These are phyloP conservation scores for Aureobasidium sp. DNA, from an alignment of 2,329 filamentous ascomycete species.

Conservation along the genomic window DNA sequence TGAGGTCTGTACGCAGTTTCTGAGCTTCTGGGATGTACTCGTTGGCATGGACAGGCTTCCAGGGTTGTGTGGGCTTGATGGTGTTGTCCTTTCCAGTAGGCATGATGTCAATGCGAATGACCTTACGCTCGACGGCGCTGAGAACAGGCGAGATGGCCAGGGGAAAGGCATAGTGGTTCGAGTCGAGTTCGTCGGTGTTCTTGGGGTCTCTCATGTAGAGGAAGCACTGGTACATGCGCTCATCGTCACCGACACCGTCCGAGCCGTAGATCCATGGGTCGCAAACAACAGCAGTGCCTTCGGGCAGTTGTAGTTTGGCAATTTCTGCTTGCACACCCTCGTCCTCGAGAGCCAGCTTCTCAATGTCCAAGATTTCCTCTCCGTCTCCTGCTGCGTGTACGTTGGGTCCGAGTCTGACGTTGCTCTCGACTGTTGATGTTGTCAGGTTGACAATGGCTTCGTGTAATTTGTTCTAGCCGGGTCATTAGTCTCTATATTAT, in stretches of 20 bases:
- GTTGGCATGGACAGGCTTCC: slow-evolving; percentile 52
- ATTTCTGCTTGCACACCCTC: slow-evolving; percentile 52
- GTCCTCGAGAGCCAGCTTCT: slow-evolving; percentile 50
- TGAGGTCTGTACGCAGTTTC: slow-evolving; percentile 53
- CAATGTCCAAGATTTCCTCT: slow-evolving; percentile 54
- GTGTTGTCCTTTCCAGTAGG: slow-evolving; percentile 60
- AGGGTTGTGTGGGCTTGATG: slow-evolving; percentile 49
- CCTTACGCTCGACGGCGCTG: slow-evolving; percentile 53
- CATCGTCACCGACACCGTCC: slow-evolving; percentile 43
- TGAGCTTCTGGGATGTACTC: slow-evolving; percentile 62
- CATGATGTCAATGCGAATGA: slow-evolving; percentile 62
- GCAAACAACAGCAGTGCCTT: slow-evolving; percentile 49
- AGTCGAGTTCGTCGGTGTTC: slow-evolving; percentile 54
- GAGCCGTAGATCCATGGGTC: slow-evolving; percentile 64
- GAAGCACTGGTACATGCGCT: slow-evolving; percentile 55
- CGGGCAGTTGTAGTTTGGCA: slow-evolving; percentile 52
- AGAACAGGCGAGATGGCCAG: slow-evolving; percentile 62
- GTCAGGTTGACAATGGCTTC: slow-evolving; percentile 53
- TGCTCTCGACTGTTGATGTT: slow-evolving; percentile 45
- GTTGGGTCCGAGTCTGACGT: slow-evolving; percentile 52
- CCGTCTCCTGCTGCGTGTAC: slow-evolving; percentile 52
- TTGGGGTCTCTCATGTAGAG: slow-evolving; percentile 58
- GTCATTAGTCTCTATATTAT: background rate
- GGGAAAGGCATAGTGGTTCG: slow-evolving; percentile 63
- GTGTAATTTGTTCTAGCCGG: slow-evolving; percentile 51